phyloP scores from a whole-genome alignment of 2,329 filamentous ascomycete species.

The Claviceps purpurea region DNA sequence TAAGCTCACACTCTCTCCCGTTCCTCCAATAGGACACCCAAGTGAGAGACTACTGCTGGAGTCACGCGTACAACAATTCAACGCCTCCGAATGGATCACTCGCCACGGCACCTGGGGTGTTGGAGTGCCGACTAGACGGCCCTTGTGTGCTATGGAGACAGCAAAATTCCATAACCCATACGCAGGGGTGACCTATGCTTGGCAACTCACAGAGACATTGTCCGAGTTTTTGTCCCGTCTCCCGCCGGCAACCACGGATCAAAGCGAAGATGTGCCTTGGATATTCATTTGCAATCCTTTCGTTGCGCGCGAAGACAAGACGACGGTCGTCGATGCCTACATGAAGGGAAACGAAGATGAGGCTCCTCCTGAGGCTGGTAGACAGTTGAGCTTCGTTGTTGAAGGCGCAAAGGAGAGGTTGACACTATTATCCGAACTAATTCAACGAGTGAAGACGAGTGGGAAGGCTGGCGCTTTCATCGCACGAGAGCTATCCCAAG shows the following conservation, averaged over 20 bases:
- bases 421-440: slow-evolving; percentile 31
- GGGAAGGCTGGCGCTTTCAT: slow-evolving; percentile 22
- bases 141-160: slow-evolving; percentile 3
- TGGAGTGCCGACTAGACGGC: slow-evolving; percentile 1
- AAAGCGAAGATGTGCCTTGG: slow-evolving; percentile 41
- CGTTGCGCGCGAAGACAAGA: slow-evolving; percentile 23
- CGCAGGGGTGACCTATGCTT: slow-evolving; percentile 38
- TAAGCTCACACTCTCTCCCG: not conserved
- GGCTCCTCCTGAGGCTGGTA: slow-evolving; percentile 30
- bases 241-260: slow-evolving; percentile 49
- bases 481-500: slow-evolving; percentile 33
- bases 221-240: slow-evolving; percentile 54
- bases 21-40: slow-evolving; percentile 37
- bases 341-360: slow-evolving; percentile 35
- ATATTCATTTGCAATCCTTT: slow-evolving; percentile 61
- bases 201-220: slow-evolving; percentile 51
- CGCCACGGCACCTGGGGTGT: slow-evolving; percentile 1
- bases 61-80: slow-evolving; percentile 35
- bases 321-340: slow-evolving; percentile 19
- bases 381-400: slow-evolving; percentile 34
- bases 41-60: slow-evolving; percentile 33
- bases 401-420: slow-evolving; percentile 39
- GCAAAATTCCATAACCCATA: slow-evolving; percentile 43
- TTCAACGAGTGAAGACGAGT: slow-evolving; percentile 30
- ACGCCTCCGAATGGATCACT: slow-evolving; percentile 31